Base-by-base conservation (phyloP, 106 monocot species). In the Acorus gramineus region DNA sequence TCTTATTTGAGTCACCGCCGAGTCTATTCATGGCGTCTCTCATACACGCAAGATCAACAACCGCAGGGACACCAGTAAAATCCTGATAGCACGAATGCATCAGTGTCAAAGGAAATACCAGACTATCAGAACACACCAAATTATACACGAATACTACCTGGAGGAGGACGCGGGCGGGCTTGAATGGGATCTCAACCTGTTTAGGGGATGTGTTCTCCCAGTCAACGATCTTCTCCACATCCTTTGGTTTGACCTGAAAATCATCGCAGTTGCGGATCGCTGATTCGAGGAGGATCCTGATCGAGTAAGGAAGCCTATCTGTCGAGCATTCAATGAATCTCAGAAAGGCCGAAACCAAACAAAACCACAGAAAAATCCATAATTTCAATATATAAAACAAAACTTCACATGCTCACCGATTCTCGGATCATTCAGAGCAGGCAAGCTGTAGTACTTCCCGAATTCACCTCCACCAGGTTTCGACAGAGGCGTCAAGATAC, bases 11-110 rank as follows among this genome's bases (percentile, higher is more conserved):
- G 74, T 93, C 85, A 59, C 88, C 75, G 7, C 84, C 87, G 51
- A 93, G 82, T 60, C 61, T 88, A 62, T 82, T 85, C 85, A 93
- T 88, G 14, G 92, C 92, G 78, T 93, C 92, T 10, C 92, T 66
- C 92, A 93, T 93, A 71, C 88, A 82, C 2, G 92, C 88, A 47
- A 93, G 85, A 67, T 93, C 92, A 52, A 93, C 92, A 66, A 93
- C 87, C 56, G 87, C 92, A 13, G 92, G 92, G 52, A 93, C 92
- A 74, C 92, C 92, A 58, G 92, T 93, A 53, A 93, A 93, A 80
- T 93, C 92, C 92, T 93, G 66, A n/a, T 52, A 76, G 5, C 12
- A 28, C 59, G 46, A 4, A 59, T 44, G 9, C 66, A 13, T 50
- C n/a, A n/a, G 7, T 13, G 14, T 68, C 47, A 57, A 48, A 14